phyloP scores from a whole-genome alignment of 2,329 filamentous ascomycete genomes.

The Epichloe gansuensis region DNA sequence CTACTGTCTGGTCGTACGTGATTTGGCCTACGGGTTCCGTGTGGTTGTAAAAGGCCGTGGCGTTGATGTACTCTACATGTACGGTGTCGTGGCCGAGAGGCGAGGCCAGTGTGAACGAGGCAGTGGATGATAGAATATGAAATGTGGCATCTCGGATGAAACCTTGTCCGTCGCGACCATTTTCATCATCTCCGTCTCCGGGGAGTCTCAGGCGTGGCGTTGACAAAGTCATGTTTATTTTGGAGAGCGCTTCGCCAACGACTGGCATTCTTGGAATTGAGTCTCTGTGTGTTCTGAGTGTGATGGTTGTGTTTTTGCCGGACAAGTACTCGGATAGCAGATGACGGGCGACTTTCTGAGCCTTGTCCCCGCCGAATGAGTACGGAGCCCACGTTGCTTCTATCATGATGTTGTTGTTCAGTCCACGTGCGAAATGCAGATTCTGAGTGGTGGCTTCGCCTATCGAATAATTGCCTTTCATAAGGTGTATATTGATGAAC shows the following conservation, averaged over 20 bases:
- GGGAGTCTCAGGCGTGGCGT: slow-evolving; percentile 55
- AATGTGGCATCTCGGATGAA: slow-evolving; percentile 83
- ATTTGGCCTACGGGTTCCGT: slow-evolving; percentile 69
- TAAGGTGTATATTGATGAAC: slow-evolving; percentile 61
- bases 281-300: slow-evolving; percentile 54
- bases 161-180: slow-evolving; percentile 29
- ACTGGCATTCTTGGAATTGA: slow-evolving; percentile 63
- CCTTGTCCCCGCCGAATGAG: slow-evolving; percentile 45
- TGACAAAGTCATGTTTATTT: slow-evolving; percentile 56
- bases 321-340: slow-evolving; percentile 80
- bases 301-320: slow-evolving; percentile 71
- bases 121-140: slow-evolving; percentile 76
- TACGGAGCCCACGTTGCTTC: slow-evolving; percentile 63
- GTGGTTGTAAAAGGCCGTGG: slow-evolving; percentile 74
- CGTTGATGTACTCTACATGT: slow-evolving; percentile 67
- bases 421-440: slow-evolving; percentile 50
- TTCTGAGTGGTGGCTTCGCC: slow-evolving; percentile 60
- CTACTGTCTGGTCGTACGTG: slow-evolving; percentile 59
- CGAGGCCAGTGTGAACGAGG: slow-evolving; percentile 70
- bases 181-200: slow-evolving; percentile 19
- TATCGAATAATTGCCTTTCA: slow-evolving; percentile 60
- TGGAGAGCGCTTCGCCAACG: slow-evolving; percentile 60
- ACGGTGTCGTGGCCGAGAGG: slow-evolving; percentile 62
- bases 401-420: slow-evolving; percentile 57
- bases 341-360: slow-evolving; percentile 50